phyloP scores from a whole-genome alignment of 805 yeast genomes.

The Lipomyces yamanashiensis region DNA sequence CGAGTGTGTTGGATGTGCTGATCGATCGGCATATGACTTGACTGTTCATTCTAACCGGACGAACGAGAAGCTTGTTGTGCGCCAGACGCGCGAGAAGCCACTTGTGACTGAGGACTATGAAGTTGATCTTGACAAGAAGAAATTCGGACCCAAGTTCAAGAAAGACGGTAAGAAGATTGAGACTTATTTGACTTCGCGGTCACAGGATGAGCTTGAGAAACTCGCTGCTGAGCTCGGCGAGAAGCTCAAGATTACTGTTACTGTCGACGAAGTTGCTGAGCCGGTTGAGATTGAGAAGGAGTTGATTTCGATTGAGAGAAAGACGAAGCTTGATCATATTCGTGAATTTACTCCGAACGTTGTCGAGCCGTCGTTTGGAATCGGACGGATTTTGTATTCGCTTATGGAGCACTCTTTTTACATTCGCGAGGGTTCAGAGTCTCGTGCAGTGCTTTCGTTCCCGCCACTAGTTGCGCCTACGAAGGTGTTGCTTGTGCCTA shows the following conservation, averaged over 20 bases:
- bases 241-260: slow-evolving; percentile 67
- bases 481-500: slow-evolving; percentile 92
- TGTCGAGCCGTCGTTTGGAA: slow-evolving; percentile 98
- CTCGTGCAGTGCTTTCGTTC: slow-evolving; percentile 88
- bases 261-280: slow-evolving; percentile 64
- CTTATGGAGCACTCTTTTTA: slow-evolving; percentile 94
- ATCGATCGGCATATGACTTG: slow-evolving; percentile 96
- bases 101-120: slow-evolving; percentile 79
- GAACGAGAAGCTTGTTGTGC: slow-evolving; percentile 90
- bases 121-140: slow-evolving; percentile 87
- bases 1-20: slow-evolving; percentile 99
- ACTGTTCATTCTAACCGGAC: slow-evolving; percentile 94
- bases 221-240: slow-evolving; percentile 68
- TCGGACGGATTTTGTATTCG: slow-evolving; percentile 94
- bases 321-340: slow-evolving; percentile 81
- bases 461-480: slow-evolving; percentile 98
- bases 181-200: slow-evolving; percentile 71
- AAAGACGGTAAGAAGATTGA: slow-evolving; percentile 94
- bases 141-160: slow-evolving; percentile 97
- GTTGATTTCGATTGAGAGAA: slow-evolving; percentile 75
- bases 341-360: slow-evolving; percentile 97
- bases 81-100: slow-evolving; percentile 87
- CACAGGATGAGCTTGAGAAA: slow-evolving; percentile 83
- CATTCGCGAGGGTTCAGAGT: slow-evolving; percentile 87
- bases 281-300: slow-evolving; percentile 73